Percentiles rank a stretch among this genome's conserved stretches.
phyloP scores from a whole-genome alignment of 106 monocot species.

The Dendrobium huoshanense region DNA sequence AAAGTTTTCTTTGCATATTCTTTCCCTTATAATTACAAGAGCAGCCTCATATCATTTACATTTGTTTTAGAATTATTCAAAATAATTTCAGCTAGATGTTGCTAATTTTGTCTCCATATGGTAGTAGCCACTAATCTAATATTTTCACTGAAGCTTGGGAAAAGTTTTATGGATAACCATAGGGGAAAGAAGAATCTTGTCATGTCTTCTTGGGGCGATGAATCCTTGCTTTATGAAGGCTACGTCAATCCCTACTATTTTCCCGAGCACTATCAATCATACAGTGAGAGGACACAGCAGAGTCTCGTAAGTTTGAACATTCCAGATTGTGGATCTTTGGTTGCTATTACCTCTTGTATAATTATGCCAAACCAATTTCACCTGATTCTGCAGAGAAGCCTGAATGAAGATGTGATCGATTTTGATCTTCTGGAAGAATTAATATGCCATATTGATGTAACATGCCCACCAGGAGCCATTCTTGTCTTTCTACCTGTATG shows the following conservation, averaged over 20 bases:
- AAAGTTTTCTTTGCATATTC: not conserved
- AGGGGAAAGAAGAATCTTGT: constrained; percentile 88
- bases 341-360: not conserved
- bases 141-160: constrained; percentile 19
- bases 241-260: constrained; percentile 79
- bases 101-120: not conserved
- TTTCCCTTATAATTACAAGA: not conserved
- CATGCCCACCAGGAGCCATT: constrained; percentile 73
- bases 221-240: constrained; percentile 50
- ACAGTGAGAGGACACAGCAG: constrained; percentile 69
- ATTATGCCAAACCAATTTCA: constrained; percentile 2
- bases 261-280: constrained; percentile 40
- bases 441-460: constrained; percentile 80
- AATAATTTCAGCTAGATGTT: not conserved
- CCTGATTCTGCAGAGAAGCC: constrained; percentile 52
- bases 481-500: constrained; percentile 96
- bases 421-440: constrained; percentile 96
- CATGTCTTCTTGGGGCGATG: constrained; percentile 92
- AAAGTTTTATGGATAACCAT: constrained; percentile 53
- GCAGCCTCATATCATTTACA: not conserved
- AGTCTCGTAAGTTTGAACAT: constrained; percentile 52
- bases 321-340: constrained; percentile 4
- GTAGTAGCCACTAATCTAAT: not conserved
- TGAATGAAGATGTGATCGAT: constrained; percentile 92
- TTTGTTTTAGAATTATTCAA: not conserved